These are phyloP conservation scores for Penicillium sp. DNA, from an alignment of 2,329 filamentous ascomycete genomes.

Conservation along the genomic window DNA sequence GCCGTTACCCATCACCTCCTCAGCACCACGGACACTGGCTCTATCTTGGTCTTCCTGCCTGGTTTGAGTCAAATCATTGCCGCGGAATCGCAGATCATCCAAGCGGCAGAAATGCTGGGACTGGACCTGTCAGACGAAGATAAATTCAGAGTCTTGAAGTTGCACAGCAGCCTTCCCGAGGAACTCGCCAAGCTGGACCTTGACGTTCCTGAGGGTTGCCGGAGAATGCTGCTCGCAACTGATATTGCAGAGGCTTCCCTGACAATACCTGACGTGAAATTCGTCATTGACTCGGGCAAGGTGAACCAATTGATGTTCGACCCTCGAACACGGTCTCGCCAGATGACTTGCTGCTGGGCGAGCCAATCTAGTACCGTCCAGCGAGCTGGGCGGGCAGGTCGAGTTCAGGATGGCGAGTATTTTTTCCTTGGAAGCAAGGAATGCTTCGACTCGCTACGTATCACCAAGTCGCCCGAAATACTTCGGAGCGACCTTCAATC, in stretches of 20 bases:
- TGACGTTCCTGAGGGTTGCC: slow-evolving; percentile 41
- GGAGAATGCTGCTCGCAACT: slow-evolving; percentile 54
- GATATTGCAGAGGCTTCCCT: slow-evolving; percentile 56
- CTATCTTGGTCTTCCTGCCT: slow-evolving; percentile 54
- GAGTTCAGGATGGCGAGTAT: slow-evolving; percentile 53
- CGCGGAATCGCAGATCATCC: slow-evolving; percentile 34
- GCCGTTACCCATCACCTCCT: slow-evolving; percentile 51
- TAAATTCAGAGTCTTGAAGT: slow-evolving; percentile 47
- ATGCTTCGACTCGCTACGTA: slow-evolving; percentile 37
- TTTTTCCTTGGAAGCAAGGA: slow-evolving; percentile 50
- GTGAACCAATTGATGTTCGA: slow-evolving; percentile 44
- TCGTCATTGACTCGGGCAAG: slow-evolving; percentile 54
- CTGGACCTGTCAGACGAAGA: slow-evolving; percentile 45
- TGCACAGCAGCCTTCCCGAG: slow-evolving; percentile 52
- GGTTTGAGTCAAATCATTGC: slow-evolving; percentile 45
- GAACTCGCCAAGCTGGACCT: slow-evolving; percentile 49
- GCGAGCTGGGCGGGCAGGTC: slow-evolving; percentile 54
- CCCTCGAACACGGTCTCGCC: slow-evolving; percentile 40
- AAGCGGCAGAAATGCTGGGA: slow-evolving; percentile 28
- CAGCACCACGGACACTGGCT: slow-evolving; percentile 45
- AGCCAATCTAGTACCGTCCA: slow-evolving; percentile 52
- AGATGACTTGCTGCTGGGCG: slow-evolving; percentile 48
- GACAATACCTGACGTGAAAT: slow-evolving; percentile 55
- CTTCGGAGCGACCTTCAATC: slow-evolving; percentile 48
- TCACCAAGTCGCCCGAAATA: slow-evolving; percentile 44